Conservation (phyloP, 2,329 filamentous ascomycete species). For the Huntiella moniliformis region DNA sequence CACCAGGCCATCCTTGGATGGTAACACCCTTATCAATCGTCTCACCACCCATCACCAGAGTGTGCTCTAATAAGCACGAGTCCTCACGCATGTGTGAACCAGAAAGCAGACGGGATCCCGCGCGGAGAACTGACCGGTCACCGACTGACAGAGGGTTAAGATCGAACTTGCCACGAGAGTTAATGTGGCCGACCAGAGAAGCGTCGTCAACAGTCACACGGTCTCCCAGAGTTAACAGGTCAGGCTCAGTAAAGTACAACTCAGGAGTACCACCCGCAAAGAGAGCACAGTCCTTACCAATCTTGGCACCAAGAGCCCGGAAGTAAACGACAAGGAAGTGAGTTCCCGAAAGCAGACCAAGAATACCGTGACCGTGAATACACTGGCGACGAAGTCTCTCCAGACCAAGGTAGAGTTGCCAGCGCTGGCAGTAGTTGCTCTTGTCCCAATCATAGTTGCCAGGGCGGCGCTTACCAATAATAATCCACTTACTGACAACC, state of each 20-base stretch:
- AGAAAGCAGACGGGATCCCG: constrained; percentile 31
- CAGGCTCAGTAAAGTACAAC: constrained; percentile 38
- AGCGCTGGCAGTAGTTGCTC: constrained; percentile 36
- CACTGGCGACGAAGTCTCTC: constrained; percentile 31
- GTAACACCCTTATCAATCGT: constrained; percentile 30
- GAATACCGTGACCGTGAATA: constrained; percentile 30
- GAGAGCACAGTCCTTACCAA: constrained; percentile 35
- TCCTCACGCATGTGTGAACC: constrained; percentile 34
- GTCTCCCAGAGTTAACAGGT: constrained; percentile 33
- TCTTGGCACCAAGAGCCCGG: constrained; percentile 30
- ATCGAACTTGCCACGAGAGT: constrained; percentile 36
- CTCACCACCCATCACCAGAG: constrained; percentile 37
- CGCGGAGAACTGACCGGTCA: constrained; percentile 31
- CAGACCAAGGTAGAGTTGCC: constrained; percentile 34
- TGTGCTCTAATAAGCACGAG: constrained; percentile 36
- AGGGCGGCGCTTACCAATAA: constrained; percentile 30
- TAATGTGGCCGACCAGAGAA: constrained; percentile 36
- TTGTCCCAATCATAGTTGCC: constrained; percentile 41
- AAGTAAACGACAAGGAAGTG: constrained; percentile 35
- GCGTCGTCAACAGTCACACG: constrained; percentile 36
- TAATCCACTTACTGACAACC: constrained; percentile 30
- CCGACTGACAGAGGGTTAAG: constrained; percentile 32
- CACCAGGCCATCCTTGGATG: constrained; percentile 37
- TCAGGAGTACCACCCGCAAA: constrained; percentile 34
- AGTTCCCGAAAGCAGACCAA: constrained; percentile 34